A percentile compares a stretch with the other conserved stretches of the same genome.
These are phyloP conservation scores for Sutorius australiensis DNA, from an alignment of 768 basidiomycete species.

Conservation along the genomic window DNA sequence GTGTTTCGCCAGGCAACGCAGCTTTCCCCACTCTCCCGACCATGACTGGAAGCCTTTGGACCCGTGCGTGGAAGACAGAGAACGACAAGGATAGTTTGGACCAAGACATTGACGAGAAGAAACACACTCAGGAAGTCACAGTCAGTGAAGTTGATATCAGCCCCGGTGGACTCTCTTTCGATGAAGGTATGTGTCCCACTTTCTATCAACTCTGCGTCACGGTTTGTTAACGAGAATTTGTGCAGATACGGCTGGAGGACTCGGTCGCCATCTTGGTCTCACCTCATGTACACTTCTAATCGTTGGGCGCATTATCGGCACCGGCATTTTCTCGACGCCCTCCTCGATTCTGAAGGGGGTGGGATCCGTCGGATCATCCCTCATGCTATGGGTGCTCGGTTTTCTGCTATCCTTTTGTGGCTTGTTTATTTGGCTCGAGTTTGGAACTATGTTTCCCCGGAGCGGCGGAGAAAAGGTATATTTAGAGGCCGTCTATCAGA, in stretches of 20 bases:
- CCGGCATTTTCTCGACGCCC: conserved; percentile 63
- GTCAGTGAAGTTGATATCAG: conserved; percentile 24
- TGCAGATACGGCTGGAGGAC: conserved; percentile 49
- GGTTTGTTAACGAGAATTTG: background rate
- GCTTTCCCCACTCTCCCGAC: background rate
- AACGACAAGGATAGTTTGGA: background rate
- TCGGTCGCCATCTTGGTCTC: conserved; percentile 55
- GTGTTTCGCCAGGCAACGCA: background rate
- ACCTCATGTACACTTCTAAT: conserved; percentile 56
- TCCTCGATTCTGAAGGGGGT: conserved; percentile 56
- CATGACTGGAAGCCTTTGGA: conserved; percentile 12
- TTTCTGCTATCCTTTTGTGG: conserved; percentile 56
- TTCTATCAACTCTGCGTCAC: background rate
- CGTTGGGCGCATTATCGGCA: conserved; percentile 57
- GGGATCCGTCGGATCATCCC: conserved; percentile 55
- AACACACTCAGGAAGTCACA: background rate
- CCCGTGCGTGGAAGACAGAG: conserved; percentile 1
- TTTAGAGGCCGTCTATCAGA: conserved; percentile 50
- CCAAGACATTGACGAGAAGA: background rate
- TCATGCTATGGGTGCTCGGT: conserved; percentile 63
- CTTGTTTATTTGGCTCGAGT: conserved; percentile 58
- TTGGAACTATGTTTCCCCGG: conserved; percentile 33
- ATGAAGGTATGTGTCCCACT: conserved; percentile 39
- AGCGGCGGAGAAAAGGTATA: conserved; percentile 65
- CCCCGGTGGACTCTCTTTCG: conserved; percentile 45